phyloP scores from a whole-genome alignment of 306 rosid species.

The Biancaea sappan region DNA sequence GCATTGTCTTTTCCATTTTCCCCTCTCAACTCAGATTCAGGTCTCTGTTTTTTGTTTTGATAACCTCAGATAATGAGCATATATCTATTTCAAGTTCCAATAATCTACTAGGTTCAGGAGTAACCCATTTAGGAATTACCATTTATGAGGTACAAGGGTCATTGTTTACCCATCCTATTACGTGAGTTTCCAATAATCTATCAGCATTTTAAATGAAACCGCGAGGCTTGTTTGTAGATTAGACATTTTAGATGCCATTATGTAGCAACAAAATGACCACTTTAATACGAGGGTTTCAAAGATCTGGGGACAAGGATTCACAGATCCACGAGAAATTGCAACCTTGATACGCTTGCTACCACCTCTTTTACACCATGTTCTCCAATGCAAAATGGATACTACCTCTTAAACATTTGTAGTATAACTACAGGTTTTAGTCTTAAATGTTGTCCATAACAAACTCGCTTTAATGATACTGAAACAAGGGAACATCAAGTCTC shows the following conservation, averaged over 20 bases:
- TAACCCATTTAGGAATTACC: neutral
- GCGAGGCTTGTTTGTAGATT: neutral
- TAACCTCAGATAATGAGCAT: too few relatives aligned
- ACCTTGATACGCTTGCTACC: too few relatives aligned
- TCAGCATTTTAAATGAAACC: neutral
- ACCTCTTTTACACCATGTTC: too few relatives aligned
- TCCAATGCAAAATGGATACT: too few relatives aligned
- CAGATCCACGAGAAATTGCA: neutral
- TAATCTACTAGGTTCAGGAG: too few relatives aligned
- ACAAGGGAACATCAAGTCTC: conserved; percentile 3
- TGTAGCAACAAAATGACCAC: neutral
- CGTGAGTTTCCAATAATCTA: neutral
- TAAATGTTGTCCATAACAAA: conserved; percentile 24
- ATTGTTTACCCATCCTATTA: neutral
- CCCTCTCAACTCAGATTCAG: too few relatives aligned
- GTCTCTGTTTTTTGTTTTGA: too few relatives aligned
- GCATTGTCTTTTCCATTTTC: too few relatives aligned
- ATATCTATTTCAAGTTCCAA: too few relatives aligned
- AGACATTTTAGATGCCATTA: neutral
- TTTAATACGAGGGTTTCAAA: neutral
- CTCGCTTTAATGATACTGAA: conserved; percentile 18
- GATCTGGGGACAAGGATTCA: neutral
- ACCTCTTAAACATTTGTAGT: conserved; percentile 20
- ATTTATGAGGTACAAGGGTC: too few relatives aligned
- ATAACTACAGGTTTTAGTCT: neutral